These are phyloP conservation scores for Apiospora koreana DNA, from an alignment of 2,329 filamentous ascomycete genomes.

Conservation along the genomic window DNA sequence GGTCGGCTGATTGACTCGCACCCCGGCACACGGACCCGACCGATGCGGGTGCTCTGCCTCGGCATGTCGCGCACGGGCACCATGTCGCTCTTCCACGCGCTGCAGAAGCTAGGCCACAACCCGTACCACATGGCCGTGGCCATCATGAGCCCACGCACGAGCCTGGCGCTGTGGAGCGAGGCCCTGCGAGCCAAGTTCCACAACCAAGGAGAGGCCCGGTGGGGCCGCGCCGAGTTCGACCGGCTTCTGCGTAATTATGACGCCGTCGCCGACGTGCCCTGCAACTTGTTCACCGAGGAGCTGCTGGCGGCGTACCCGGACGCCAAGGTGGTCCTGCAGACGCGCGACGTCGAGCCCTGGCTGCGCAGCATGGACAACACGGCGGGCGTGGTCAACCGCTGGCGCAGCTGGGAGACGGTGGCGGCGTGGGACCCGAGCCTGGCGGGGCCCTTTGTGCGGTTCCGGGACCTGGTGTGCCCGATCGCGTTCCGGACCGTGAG, in stretches of 20 bases:
- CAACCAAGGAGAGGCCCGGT: background rate
- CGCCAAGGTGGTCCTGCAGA: slow-evolving; percentile 7
- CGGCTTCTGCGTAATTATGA: slow-evolving; percentile 7
- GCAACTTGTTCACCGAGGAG: slow-evolving; percentile 2
- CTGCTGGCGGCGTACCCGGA: slow-evolving; percentile 11
- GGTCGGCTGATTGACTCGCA: background rate
- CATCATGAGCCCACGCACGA: background rate
- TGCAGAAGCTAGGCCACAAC: slow-evolving; percentile 9
- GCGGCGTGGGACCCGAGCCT: slow-evolving; percentile 53
- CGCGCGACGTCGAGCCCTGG: background rate
- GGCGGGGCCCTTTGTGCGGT: slow-evolving; percentile 68
- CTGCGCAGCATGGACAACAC: background rate
- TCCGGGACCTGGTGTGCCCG: slow-evolving; percentile 68
- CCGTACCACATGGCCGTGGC: background rate
- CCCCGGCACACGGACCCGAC: background rate
- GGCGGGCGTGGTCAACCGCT: slow-evolving; percentile 58
- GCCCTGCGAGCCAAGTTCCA: slow-evolving; percentile 7
- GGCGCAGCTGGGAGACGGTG: slow-evolving; percentile 57
- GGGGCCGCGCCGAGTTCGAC: slow-evolving; percentile 9
- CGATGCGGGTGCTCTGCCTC: background rate
- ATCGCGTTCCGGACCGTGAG: slow-evolving; percentile 37
- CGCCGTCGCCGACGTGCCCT: background rate
- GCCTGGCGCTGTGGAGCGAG: slow-evolving; percentile 4
- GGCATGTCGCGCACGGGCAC: slow-evolving; percentile 1
- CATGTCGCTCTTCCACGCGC: slow-evolving; percentile 8